phyloP scores from a whole-genome alignment of 768 basidiomycete species.

The Termitomyces sp. region DNA sequence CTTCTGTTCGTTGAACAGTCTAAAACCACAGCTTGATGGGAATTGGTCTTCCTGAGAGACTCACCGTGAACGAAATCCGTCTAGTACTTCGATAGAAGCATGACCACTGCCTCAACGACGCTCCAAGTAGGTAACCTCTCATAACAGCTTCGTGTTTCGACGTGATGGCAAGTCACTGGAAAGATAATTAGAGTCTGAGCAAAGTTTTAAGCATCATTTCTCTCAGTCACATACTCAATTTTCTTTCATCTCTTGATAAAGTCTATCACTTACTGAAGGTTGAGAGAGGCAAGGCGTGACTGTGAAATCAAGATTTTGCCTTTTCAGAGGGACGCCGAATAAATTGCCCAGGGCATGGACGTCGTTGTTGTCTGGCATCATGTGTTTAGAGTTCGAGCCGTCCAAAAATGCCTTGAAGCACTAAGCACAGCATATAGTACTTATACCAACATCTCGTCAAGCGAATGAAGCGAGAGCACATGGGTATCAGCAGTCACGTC shows the following conservation, averaged over 20 bases:
- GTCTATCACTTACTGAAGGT: background rate
- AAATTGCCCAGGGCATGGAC: background rate
- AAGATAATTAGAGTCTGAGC: no score
- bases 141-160: no score
- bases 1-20: constrained; percentile 29
- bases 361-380: background rate
- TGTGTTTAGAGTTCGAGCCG: background rate
- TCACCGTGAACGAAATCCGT: no score
- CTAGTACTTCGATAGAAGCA: no score
- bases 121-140: no score
- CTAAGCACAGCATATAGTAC: background rate
- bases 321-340: background rate
- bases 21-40: no score
- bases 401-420: no score
- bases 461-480: background rate
- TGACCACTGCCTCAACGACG: no score
- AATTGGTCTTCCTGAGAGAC: no score
- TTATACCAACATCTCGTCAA: background rate
- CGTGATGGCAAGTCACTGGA: no score
- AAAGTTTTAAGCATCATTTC: no score
- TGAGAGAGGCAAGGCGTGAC: background rate
- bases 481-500: background rate
- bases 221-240: no score
- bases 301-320: background rate
- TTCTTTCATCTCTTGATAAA: background rate